Evolutionary conservation across 148 eudicot species (phyloP).

Genomic region (Rhododendron vialii): DNA sequence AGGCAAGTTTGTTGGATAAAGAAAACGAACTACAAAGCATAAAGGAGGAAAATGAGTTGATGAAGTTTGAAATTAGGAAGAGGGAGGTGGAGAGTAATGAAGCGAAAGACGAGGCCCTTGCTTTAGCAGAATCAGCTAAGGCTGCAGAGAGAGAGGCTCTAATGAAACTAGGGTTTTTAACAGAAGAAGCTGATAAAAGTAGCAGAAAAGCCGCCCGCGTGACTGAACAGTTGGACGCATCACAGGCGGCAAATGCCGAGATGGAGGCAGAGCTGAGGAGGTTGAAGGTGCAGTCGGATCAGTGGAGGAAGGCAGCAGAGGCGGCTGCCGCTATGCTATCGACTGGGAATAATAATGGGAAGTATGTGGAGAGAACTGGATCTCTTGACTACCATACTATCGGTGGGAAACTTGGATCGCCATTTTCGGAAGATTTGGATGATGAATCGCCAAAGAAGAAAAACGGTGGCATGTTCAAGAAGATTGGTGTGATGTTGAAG

Average conservation of each 20-base stretch:
- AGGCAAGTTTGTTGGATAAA: slow-evolving; percentile 39
- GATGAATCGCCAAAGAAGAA: slow-evolving; percentile 77
- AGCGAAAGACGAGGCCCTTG: slow-evolving; percentile 37
- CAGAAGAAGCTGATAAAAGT: slow-evolving; percentile 73
- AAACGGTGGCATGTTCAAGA: slow-evolving; percentile 70
- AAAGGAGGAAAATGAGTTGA: slow-evolving; percentile 49
- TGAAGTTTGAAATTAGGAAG: slow-evolving; percentile 48
- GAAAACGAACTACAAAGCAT: slow-evolving; percentile 42
- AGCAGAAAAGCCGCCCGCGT: slow-evolving; percentile 39
- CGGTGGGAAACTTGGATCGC: slow-evolving; percentile 63
- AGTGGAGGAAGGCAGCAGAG: slow-evolving; percentile 94
- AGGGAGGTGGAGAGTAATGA: slow-evolving; percentile 34
- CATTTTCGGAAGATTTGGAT: slow-evolving; percentile 64
- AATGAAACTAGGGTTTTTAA: slow-evolving; percentile 50
- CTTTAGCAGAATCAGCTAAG: slow-evolving; percentile 48
- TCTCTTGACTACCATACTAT: slow-evolving; percentile 58
- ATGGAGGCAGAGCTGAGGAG: slow-evolving; percentile 76
- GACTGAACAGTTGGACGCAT: slow-evolving; percentile 65
- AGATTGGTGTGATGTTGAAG: slow-evolving; percentile 67
- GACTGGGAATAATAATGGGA: slow-evolving; percentile 47
- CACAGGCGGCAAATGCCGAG: slow-evolving; percentile 52
- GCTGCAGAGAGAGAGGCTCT: slow-evolving; percentile 65
- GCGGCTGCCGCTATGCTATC: slow-evolving; percentile 91
- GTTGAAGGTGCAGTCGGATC: slow-evolving; percentile 80
- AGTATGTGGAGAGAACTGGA: slow-evolving; percentile 50